Evolutionary conservation across 1,139 yeast species (phyloP).

Genomic region (Yamadazyma sp.): DNA sequence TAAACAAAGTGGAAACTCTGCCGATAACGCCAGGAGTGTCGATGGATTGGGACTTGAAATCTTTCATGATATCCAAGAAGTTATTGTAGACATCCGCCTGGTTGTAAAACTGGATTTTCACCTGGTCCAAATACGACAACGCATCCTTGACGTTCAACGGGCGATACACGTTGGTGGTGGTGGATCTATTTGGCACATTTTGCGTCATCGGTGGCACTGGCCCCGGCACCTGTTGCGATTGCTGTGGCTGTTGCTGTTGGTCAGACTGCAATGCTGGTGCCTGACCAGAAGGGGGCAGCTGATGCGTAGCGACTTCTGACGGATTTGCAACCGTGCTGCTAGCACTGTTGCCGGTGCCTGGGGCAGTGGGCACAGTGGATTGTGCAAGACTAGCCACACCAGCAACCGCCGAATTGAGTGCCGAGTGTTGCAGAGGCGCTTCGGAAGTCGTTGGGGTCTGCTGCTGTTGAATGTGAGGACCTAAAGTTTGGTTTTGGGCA

Average conservation of each 20-base stretch:
- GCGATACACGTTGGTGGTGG: conserved; percentile 59
- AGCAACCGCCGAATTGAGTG: not conserved
- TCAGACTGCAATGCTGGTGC: conserved; percentile 6
- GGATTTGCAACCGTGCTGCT: not conserved
- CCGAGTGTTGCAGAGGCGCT: no score
- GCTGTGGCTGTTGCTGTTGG: no score
- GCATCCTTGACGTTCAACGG: conserved; percentile 97
- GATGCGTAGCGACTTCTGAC: no score
- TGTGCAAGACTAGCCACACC: not conserved
- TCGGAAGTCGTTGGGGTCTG: not conserved
- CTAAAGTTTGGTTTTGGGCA: not conserved
- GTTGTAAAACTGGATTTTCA: conserved; percentile 84
- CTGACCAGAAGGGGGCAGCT: not conserved
- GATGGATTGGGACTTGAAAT: conserved; percentile 91
- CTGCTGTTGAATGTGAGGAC: not conserved
- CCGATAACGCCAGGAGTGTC: conserved; percentile 99
- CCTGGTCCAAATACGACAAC: conserved; percentile 90
- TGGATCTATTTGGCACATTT: conserved; percentile 46
- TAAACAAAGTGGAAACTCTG: conserved; percentile 83
- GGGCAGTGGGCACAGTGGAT: conserved; percentile 4
- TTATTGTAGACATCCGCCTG: conserved; percentile 97
- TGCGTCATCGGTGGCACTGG: conserved; percentile 22
- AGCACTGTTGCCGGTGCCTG: conserved; percentile 4
- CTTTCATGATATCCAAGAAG: conserved; percentile 96
- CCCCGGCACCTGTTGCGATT: conserved; percentile 7